These are phyloP conservation scores for Tolypocladium cylindrosporum DNA, from an alignment of 2,329 filamentous ascomycete species.

Conservation along the genomic window DNA sequence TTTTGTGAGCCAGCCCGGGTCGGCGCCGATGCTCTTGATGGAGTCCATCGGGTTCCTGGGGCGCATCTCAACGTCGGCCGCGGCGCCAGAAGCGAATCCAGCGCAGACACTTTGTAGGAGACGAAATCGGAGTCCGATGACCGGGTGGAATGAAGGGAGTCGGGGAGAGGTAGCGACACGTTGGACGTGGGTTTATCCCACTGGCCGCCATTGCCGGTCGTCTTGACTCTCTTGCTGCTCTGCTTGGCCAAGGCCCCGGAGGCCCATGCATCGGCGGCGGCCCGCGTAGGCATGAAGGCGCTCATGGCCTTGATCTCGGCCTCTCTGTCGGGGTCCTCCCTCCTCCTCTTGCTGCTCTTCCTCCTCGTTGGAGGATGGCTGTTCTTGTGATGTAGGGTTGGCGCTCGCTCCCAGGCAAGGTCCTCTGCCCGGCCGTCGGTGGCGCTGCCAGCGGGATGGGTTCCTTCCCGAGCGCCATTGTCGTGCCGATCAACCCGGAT, in stretches of 20 bases:
- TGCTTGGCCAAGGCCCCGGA: slow-evolving; percentile 49
- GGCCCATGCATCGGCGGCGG: slow-evolving; percentile 48
- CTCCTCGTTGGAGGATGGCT: slow-evolving; percentile 52
- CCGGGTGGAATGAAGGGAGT: slow-evolving; percentile 67
- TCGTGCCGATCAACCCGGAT: slow-evolving; percentile 28
- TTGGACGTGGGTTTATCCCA: slow-evolving; percentile 58
- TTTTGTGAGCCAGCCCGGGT: slow-evolving; percentile 39
- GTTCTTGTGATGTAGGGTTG: slow-evolving; percentile 52
- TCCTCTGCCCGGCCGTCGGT: slow-evolving; percentile 4
- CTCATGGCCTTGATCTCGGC: slow-evolving; percentile 84
- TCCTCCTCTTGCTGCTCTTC: slow-evolving; percentile 68
- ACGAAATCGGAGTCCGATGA: slow-evolving; percentile 62
- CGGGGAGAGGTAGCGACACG: slow-evolving; percentile 62
- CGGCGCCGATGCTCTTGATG: slow-evolving; percentile 33
- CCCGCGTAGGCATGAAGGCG: slow-evolving; percentile 54
- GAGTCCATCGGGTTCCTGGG: slow-evolving; percentile 49
- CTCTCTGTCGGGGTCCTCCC: slow-evolving; percentile 67
- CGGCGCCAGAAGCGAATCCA: slow-evolving; percentile 68
- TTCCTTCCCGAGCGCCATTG: slow-evolving; percentile 7
- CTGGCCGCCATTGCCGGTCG: slow-evolving; percentile 36
- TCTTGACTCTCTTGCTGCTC: slow-evolving; percentile 57
- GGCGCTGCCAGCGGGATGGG: slow-evolving; percentile 1
- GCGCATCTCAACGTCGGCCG: slow-evolving; percentile 74
- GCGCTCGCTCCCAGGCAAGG: slow-evolving; percentile 21
- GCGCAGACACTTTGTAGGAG: slow-evolving; percentile 69